Conservation (phyloP, 768 basidiomycete species). For the Trametes cingulata region DNA sequence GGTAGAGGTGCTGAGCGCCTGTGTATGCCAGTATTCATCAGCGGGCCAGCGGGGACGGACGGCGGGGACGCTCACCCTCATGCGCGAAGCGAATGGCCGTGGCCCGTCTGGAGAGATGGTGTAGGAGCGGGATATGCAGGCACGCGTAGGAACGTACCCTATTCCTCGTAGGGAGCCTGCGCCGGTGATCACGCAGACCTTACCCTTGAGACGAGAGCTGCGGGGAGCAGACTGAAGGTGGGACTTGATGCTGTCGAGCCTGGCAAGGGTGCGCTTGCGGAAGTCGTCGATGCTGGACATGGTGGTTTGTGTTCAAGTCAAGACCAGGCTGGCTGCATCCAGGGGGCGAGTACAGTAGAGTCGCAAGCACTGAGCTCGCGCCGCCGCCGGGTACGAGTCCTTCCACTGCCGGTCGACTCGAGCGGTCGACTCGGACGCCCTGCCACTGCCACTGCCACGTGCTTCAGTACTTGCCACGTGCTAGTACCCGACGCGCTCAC, state of each 20-base stretch:
- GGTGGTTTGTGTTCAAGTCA: background rate
- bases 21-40: conserved; percentile 5
- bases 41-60: background rate
- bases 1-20: conserved; percentile 80
- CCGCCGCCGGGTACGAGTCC: no score
- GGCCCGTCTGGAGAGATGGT: conserved; percentile 55
- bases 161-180: conserved; percentile 87
- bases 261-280: conserved; percentile 59
- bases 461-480: background rate
- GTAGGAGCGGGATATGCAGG: background rate
- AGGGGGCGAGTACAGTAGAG: background rate
- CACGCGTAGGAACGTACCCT: conserved; percentile 53
- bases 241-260: conserved; percentile 66
- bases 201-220: conserved; percentile 60
- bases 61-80: conserved; percentile 52
- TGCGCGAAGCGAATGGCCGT: conserved; percentile 74
- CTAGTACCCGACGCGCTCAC: background rate
- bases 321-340: no score
- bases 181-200: conserved; percentile 88
- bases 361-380: no score
- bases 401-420: no score
- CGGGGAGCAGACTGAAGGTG: conserved; percentile 61
- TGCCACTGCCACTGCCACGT: no score
- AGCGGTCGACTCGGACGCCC: no score
- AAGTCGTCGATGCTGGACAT: conserved; percentile 44